Evolutionary conservation across 768 basidiomycete species (phyloP), one percentile per base, ranked within the genome.

Genomic region (Sarcomyxa edulis): DNA sequence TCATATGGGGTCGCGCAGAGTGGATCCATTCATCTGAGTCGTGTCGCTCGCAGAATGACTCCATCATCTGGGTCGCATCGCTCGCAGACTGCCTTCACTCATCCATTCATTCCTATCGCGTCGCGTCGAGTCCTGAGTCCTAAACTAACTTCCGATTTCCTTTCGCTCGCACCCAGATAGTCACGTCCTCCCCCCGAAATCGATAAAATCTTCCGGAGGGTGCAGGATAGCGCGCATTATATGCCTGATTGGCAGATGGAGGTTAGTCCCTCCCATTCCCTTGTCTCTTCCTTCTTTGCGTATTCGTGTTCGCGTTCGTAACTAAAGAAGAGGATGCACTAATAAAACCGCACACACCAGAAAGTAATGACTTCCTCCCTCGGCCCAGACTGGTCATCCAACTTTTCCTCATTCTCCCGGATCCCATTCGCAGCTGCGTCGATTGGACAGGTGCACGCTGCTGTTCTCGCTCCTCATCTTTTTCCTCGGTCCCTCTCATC

Each of bases 161-260:
- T 10, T 37, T 25, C 32, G 12, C 14, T 14, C 6, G 15, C 39
- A 15, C n/a, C 7, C 32, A 97, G 95, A 99, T 58, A 87, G 91
- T 0, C 84, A 95, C 46, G 65, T 88, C 25, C 68, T 99, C 89
- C 94, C 1, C 76, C 85, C 0, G 91, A 95, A 47, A 61, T 97
- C 3, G 93, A 97, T 52, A 72, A 76, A 38, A 84, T 99, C 21
- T 81, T 99, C 49, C 76, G 91, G 35, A 69, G 84, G 20, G 94
- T 99, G 0, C 95, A 98, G 55, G 89, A 95, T 48, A 81, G 84
- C 48, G 95, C 95, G 1, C 91, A 99, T 59, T 97, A 97, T 56
- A 99, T 99, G 95, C 95, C 95, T 0, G 85, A 95, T 48, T 94
- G 87, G 86, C 95, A 99, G 56, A 86, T 97, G 81, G 87, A 94